phyloP scores from a whole-genome alignment of 805 yeast genomes.

The Starmera amethionina region DNA sequence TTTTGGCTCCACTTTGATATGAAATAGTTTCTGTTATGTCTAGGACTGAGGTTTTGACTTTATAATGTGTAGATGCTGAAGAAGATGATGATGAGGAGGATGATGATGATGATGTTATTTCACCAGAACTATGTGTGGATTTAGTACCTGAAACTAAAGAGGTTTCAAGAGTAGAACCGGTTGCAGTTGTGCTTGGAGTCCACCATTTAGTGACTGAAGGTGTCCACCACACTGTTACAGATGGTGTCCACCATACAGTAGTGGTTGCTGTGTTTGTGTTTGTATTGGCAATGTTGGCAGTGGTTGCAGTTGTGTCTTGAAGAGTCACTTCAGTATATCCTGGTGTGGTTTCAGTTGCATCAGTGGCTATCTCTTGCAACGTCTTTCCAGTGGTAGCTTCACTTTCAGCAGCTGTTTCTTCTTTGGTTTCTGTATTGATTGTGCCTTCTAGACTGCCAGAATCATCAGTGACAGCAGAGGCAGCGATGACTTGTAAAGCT shows the following conservation, averaged over 20 bases:
- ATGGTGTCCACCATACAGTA: constrained; percentile 7
- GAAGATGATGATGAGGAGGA: neutral
- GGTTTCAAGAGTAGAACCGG: neutral
- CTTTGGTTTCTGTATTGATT: neutral
- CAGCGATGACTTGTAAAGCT: constrained; percentile 1
- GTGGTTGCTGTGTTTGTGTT: neutral
- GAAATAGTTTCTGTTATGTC: neutral
- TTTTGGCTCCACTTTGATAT: neutral
- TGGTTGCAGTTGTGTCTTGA: neutral
- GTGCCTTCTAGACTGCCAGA: constrained; percentile 3
- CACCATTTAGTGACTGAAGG: neutral
- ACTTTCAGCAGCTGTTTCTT: neutral
- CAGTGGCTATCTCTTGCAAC: neutral
- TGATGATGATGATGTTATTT: neutral
- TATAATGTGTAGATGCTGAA: neutral
- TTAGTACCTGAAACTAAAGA: neutral
- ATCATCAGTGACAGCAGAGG: constrained; percentile 1
- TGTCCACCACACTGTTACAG: neutral
- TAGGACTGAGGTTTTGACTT: neutral
- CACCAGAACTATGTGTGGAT: neutral
- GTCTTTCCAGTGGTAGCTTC: neutral
- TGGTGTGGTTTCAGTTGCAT: neutral
- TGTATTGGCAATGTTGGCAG: neutral
- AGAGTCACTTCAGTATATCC: neutral
- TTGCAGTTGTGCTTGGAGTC: constrained; percentile 1